Evolutionary conservation across 2,329 filamentous ascomycete species (phyloP).

Genomic region (Phialocephala sp.): DNA sequence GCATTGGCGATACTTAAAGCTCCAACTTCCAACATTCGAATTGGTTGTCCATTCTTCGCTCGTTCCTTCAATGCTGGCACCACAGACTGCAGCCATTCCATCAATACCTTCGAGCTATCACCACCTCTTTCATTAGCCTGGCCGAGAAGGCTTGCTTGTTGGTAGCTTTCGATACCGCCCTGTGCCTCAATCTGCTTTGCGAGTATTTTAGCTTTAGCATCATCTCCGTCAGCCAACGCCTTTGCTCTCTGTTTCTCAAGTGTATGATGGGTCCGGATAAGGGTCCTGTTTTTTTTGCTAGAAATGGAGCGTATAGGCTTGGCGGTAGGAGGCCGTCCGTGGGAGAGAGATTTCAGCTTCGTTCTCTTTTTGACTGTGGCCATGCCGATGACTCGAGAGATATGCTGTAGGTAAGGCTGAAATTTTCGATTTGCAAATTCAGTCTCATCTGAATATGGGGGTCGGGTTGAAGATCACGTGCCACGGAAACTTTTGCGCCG

Average conservation of each 20-base stretch:
- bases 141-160: constrained; percentile 71
- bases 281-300: constrained; percentile 65
- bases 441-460: neutral
- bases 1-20: constrained; percentile 84
- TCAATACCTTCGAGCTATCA: constrained; percentile 67
- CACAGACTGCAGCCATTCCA: constrained; percentile 63
- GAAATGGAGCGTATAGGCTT: constrained; percentile 63
- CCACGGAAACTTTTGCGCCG: neutral
- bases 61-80: constrained; percentile 37
- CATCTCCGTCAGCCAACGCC: constrained; percentile 60
- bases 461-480: constrained; percentile 5
- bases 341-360: constrained; percentile 53
- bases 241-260: constrained; percentile 66
- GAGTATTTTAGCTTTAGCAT: constrained; percentile 51
- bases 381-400: constrained; percentile 45
- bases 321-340: constrained; percentile 59
- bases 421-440: neutral
- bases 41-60: constrained; percentile 37
- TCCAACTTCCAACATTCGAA: constrained; percentile 86
- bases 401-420: neutral
- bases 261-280: constrained; percentile 71
- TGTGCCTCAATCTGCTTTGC: constrained; percentile 60
- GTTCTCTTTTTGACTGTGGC: constrained; percentile 50
- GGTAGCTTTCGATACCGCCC: constrained; percentile 68
- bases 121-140: constrained; percentile 70